These are phyloP conservation scores for Lecanicillium sp. DNA, from an alignment of 2,329 filamentous ascomycete species.

Conservation along the genomic window DNA sequence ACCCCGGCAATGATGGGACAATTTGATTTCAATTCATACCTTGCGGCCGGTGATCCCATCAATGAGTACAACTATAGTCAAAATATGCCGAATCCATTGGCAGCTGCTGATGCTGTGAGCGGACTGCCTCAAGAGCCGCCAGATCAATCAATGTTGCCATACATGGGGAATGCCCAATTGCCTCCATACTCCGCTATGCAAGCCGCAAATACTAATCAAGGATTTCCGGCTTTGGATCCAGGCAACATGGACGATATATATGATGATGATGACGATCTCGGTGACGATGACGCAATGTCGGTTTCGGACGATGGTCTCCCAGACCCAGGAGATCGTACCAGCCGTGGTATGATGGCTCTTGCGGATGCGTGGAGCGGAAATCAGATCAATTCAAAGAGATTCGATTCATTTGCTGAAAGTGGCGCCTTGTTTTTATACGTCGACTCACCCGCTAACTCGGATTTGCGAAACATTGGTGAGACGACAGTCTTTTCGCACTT, in stretches of 20 bases:
- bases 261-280: constrained; percentile 7
- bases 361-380: constrained; percentile 23
- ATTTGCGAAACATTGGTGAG: constrained; percentile 71
- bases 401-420: constrained; percentile 38
- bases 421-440: constrained; percentile 56
- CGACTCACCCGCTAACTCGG: constrained; percentile 57
- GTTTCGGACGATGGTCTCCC: constrained; percentile 8
- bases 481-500: constrained; percentile 87
- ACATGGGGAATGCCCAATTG: too few relatives aligned
- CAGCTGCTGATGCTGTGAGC: too few relatives aligned
- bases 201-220: too few relatives aligned
- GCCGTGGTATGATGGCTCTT: constrained; percentile 1
- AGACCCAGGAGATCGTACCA: neutral
- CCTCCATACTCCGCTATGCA: neutral
- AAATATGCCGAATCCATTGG: too few relatives aligned
- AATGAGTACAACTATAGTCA: too few relatives aligned
- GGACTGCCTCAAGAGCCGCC: too few relatives aligned
- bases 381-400: constrained; percentile 30
- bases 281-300: constrained; percentile 8
- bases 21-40: constrained; percentile 6
- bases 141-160: neutral
- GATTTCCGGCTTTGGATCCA: neutral
- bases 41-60: neutral
- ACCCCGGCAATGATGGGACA: neutral
- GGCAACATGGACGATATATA: neutral